These are phyloP conservation scores for Bocquillonia castaneifolia DNA, from an alignment of 441 rosid species.

Conservation along the genomic window DNA sequence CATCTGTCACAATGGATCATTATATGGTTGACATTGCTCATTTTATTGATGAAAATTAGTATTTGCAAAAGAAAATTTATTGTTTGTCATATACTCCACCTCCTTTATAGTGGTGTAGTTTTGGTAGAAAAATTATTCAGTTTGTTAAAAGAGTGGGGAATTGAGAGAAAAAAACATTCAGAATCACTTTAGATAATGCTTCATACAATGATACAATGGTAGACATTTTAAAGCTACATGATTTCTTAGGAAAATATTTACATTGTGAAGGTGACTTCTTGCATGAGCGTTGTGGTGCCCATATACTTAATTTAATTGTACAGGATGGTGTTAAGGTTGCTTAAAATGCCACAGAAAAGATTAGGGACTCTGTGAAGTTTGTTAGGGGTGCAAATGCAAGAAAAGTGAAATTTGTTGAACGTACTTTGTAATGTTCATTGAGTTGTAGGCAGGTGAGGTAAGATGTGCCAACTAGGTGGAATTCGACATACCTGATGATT, in stretches of 20 bases:
- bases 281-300: constrained; percentile 7
- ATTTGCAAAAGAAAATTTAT: background rate
- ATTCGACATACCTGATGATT: constrained; percentile 9
- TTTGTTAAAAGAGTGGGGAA: constrained; percentile 12
- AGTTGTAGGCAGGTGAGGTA: background rate
- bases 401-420: too few species aligned
- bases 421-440: too few species aligned
- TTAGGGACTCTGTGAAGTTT: background rate
- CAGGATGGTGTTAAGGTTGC: background rate
- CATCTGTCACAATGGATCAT: background rate
- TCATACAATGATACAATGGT: background rate
- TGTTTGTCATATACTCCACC: background rate
- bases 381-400: too few species aligned
- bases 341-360: background rate
- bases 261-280: background rate
- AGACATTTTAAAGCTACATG: background rate
- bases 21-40: constrained; percentile 5
- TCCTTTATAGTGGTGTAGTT: background rate
- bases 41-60: constrained; percentile 1
- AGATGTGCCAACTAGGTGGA: constrained; percentile 11
- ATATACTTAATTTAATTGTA: constrained; percentile 15
- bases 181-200: constrained; percentile 10
- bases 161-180: constrained; percentile 13
- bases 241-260: background rate
- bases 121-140: background rate